These are phyloP conservation scores for Chrysoporthe puriensis DNA, from an alignment of 2,329 filamentous ascomycete species.

Conservation along the genomic window DNA sequence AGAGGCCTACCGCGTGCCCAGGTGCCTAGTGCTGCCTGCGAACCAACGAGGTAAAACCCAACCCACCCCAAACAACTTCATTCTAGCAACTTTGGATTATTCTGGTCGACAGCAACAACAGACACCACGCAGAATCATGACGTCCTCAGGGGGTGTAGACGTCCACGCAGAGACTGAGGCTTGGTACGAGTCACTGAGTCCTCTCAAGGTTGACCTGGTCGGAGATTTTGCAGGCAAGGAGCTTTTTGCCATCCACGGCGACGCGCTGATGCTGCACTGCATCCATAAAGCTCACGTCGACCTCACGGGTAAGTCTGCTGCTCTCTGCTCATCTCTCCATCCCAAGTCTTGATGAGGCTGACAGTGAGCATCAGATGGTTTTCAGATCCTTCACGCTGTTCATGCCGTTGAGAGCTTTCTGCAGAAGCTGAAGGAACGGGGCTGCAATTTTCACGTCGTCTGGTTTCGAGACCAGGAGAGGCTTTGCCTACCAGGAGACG, in stretches of 20 bases:
- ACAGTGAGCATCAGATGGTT: conserved; percentile 50
- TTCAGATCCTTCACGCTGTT: conserved; percentile 72
- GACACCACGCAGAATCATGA: conserved; percentile 11
- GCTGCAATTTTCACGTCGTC: conserved; percentile 71
- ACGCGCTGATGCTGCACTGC: conserved; percentile 69
- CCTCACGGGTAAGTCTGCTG: conserved; percentile 51
- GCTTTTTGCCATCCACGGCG: conserved; percentile 73
- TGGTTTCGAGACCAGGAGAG: conserved; percentile 65
- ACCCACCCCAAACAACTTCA: neutral
- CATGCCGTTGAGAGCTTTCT: conserved; percentile 72
- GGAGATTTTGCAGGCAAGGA: conserved; percentile 78
- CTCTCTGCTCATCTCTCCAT: neutral
- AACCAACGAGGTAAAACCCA: neutral
- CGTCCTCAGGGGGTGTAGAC: conserved; percentile 1
- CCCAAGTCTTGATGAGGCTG: neutral
- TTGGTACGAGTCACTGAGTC: conserved; percentile 31
- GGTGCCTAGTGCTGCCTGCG: neutral
- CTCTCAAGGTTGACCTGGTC: conserved; percentile 63
- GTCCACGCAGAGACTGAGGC: conserved; percentile 9
- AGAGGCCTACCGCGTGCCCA: neutral
- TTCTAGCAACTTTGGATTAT: neutral
- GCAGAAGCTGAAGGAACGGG: conserved; percentile 59
- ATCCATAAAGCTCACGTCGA: conserved; percentile 67
- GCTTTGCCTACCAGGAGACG: conserved; percentile 57
- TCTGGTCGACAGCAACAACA: neutral